Base-by-base conservation (phyloP, 202 grass and related monocot species). In the Zizania palustris region DNA sequence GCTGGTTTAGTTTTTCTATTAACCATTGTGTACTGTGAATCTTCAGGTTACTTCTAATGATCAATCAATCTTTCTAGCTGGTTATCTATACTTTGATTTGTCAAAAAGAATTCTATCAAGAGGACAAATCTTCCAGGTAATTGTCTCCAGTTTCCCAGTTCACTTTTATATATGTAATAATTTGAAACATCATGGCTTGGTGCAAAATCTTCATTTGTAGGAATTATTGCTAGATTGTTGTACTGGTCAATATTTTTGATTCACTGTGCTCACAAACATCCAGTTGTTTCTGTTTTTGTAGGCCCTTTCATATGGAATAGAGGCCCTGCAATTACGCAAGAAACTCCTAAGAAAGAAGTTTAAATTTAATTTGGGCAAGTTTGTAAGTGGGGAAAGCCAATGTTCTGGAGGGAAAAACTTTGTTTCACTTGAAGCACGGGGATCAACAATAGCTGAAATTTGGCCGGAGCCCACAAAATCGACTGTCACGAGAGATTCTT, bases 271-370 rank as follows among this genome's bases (percentile, higher is more conserved):
- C 28, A 11, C 73, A 22, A 49, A 35, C 74, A 74, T 69, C 49
- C 2, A 66, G 73, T 33, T 53, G 11, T 60, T 76, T 63, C 43
- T 88, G 54, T 72, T 69, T 67, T 63, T 71, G 71, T 71, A 97
- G 95, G 95, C 91, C 75, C 62, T 94, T 73, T 88, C 67, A 71
- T 85, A 78, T 75, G 89, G 87, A 60, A 92, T 82, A 94, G 80
- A 94, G 74, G 84, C 91, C 15, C 80, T 88, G 38, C 48, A 82
- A 58, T 71, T 98, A 74, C 91, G 89, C 43, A 92, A 64, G 43
- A 98, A 78, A 65, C 77, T 98, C 41, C 87, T 98, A 61, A 86
- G 61, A 60, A 93, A 68, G 67, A 94, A 94, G 71, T 94, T 98
- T 45, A 77, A 80, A 61, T 80, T 86, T 82, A 83, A 75, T 69